phyloP scores from a whole-genome alignment of 495 filamentous ascomycete species.

The Lasiosphaeria ovina region DNA sequence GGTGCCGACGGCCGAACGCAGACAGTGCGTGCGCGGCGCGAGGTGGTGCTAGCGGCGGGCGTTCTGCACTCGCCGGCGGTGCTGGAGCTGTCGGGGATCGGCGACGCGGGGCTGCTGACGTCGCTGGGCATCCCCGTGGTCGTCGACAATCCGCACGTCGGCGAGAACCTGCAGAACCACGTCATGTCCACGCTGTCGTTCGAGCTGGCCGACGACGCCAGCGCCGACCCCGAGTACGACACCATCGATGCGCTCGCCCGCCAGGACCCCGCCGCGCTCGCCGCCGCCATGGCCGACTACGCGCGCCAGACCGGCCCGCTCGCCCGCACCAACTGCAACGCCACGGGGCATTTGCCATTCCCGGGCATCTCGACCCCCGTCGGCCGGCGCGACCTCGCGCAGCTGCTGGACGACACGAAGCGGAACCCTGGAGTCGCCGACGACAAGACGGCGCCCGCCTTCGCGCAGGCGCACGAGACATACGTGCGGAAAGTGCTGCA shows the following conservation, averaged over 20 bases:
- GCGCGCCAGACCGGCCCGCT: constrained; percentile 25
- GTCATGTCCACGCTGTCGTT: constrained; percentile 10
- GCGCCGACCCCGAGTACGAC: constrained; percentile 52
- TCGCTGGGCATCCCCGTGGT: constrained; percentile 42
- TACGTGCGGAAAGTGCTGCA: neutral
- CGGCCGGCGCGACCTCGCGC: constrained; percentile 1
- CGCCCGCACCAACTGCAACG: constrained; percentile 60
- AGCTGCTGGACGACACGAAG: constrained; percentile 52
- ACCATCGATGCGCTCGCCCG: constrained; percentile 72
- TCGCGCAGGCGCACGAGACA: neutral
- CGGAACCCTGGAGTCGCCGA: constrained; percentile 53
- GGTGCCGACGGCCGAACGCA: constrained; percentile 40
- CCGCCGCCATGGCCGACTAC: constrained; percentile 22
- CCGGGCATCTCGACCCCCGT: constrained; percentile 2
- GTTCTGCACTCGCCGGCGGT: constrained; percentile 52
- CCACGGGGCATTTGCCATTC: constrained; percentile 71
- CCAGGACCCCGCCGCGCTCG: constrained; percentile 56
- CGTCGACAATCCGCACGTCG: constrained; percentile 51
- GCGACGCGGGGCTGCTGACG: constrained; percentile 32
- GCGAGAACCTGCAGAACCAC: constrained; percentile 36
- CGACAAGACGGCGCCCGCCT: constrained; percentile 16
- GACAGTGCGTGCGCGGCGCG: constrained; percentile 43
- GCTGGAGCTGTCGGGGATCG: constrained; percentile 45
- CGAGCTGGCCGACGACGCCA: constrained; percentile 46
- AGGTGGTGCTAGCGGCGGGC: constrained; percentile 56